Base-by-base conservation (phyloP, 1,139 yeast species). In the Debaryomyces sp. region DNA sequence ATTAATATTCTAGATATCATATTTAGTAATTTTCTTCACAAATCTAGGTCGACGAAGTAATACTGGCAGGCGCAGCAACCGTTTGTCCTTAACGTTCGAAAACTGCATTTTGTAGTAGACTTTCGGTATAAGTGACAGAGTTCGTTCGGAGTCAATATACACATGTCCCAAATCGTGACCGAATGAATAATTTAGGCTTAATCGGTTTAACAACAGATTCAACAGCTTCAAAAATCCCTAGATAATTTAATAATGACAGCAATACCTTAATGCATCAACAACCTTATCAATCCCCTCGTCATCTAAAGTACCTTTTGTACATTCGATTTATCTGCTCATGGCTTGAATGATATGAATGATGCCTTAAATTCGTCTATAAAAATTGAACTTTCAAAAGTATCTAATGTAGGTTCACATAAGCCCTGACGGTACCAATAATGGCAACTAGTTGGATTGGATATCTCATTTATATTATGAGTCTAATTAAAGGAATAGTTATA, bases 101-200 rank as follows among this genome's bases (percentile, higher is more conserved):
- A n/a, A n/a, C n/a, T n/a, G n/a, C n/a, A n/a, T n/a, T n/a, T n/a
- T n/a, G n/a, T n/a, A n/a, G n/a, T n/a, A n/a, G n/a, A n/a, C n/a
- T n/a, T n/a, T n/a, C n/a, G n/a, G n/a, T n/a, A n/a, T n/a, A n/a
- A n/a, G n/a, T n/a, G n/a, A n/a, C n/a, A n/a, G n/a, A n/a, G n/a
- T n/a, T n/a, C n/a, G n/a, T n/a, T n/a, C n/a, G n/a, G n/a, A n/a
- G n/a, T n/a, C n/a, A n/a, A n/a, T n/a, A n/a, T n/a, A 26, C 70
- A 61, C 47, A 55, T 36, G 69, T 59, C 41, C 89, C 89, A 56
- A 80, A 84, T 58, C 84, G 88, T 4, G 88, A 79, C 33, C 89
- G 87, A 49, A 84, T 74, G 63, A 75, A 83, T 32, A 83, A 57
- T 60, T 80, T 77, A 41, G 84, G 82, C 56, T 71, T 75, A 36